A percentile compares a stretch with the other conserved stretches of the same genome.
phyloP scores from a whole-genome alignment of 139 green algal species.

The Zygnema circumcarinatum region DNA sequence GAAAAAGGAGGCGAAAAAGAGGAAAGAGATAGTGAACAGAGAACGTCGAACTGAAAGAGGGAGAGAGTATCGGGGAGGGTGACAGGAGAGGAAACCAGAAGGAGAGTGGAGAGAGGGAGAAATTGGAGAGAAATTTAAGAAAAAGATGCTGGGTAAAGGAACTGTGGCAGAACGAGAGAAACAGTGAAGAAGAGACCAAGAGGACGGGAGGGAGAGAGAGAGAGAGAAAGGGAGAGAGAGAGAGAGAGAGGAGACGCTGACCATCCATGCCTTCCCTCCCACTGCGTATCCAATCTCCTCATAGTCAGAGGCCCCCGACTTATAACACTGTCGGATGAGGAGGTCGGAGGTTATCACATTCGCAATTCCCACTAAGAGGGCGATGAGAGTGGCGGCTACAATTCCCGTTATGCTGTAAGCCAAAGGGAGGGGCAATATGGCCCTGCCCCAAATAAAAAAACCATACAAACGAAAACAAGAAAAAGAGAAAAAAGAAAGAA shows the following conservation, averaged over 20 bases:
- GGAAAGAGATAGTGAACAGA: no score
- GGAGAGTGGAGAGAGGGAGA: no score
- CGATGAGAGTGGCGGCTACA: background rate
- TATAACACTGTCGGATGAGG: conserved; percentile 31
- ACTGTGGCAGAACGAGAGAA: no score
- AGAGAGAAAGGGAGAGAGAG: background rate
- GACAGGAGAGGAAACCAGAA: no score
- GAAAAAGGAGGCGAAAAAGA: no score
- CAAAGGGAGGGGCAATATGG: conserved; percentile 15
- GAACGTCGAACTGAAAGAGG: no score
- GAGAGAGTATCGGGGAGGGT: no score
- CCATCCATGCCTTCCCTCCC: conserved; percentile 27
- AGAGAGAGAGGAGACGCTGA: background rate
- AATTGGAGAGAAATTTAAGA: no score
- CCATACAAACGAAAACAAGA: background rate
- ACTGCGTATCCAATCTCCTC: conserved; percentile 21
- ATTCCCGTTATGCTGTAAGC: conserved; percentile 38
- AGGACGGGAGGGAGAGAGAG: no score
- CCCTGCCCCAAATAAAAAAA: background rate
- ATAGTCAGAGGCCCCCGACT: conserved; percentile 14
- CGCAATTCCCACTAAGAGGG: background rate
- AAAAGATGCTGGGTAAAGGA: no score
- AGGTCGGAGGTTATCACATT: conserved; percentile 28
- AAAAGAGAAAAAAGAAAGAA: background rate
- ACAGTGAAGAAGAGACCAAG: no score